Evolutionary conservation across 1,284 basidiomycete genomes (phyloP).

Genomic region (Bondarzewia mesenterica): DNA sequence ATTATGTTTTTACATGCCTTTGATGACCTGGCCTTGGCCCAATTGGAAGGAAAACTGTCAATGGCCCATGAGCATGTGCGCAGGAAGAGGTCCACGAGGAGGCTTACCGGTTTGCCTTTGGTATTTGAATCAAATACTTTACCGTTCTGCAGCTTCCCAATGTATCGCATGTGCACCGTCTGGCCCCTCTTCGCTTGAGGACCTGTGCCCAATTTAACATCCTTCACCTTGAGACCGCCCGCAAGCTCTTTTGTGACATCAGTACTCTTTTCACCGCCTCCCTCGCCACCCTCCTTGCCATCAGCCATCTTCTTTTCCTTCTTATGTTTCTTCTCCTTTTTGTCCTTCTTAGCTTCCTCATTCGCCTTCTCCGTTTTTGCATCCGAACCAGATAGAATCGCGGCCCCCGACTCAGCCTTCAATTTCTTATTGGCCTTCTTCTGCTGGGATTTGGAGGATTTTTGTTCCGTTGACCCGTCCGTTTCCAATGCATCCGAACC

Average conservation of each 20-base stretch:
- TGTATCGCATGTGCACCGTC: conserved; percentile 81
- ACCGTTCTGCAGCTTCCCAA: conserved; percentile 82
- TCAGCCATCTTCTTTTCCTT: conserved; percentile 28
- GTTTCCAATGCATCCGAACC: conserved; percentile 41
- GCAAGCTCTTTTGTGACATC: conserved; percentile 40
- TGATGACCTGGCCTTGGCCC: conserved; percentile 69
- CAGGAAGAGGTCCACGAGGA: neutral
- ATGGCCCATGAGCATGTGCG: conserved; percentile 8
- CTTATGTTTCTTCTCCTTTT: conserved; percentile 31
- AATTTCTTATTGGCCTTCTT: conserved; percentile 79
- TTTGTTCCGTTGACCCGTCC: conserved; percentile 23
- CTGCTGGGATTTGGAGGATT: conserved; percentile 45
- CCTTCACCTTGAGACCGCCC: conserved; percentile 75
- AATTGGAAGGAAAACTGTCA: conserved; percentile 77
- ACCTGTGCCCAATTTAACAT: conserved; percentile 75
- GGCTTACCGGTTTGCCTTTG: conserved; percentile 71
- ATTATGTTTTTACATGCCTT: conserved; percentile 11
- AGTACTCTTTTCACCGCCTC: conserved; percentile 41
- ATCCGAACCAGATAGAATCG: conserved; percentile 33
- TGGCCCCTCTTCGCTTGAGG: conserved; percentile 82
- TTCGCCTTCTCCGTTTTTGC: conserved; percentile 25
- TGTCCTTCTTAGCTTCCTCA: conserved; percentile 35
- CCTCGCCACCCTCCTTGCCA: conserved; percentile 45
- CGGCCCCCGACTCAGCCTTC: conserved; percentile 54
- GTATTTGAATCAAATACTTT: conserved; percentile 88